phyloP scores from a whole-genome alignment of 352 stramenopile species.

The Phytophthora fragariae region DNA sequence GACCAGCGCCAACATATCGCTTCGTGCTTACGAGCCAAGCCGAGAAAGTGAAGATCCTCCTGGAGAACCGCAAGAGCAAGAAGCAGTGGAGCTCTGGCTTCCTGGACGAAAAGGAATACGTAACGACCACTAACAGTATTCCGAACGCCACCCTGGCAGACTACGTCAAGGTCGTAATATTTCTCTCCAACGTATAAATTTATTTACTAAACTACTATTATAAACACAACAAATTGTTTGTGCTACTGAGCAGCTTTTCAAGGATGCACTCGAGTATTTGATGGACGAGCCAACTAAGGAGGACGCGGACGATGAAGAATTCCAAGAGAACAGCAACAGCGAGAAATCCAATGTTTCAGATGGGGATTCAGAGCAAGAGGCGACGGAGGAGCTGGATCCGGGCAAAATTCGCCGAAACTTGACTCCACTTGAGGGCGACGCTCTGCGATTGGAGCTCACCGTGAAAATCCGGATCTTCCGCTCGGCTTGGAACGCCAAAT shows the following conservation, averaged over 20 bases:
- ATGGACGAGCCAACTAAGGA: background rate
- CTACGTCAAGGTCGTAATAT: background rate
- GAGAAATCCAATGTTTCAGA: background rate
- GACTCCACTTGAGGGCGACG: background rate
- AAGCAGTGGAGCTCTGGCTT: background rate
- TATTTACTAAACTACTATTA: background rate
- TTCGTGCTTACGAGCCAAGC: background rate
- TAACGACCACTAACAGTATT: background rate
- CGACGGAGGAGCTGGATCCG: background rate
- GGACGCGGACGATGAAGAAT: background rate
- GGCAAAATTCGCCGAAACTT: background rate
- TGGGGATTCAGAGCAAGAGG: background rate
- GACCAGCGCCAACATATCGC: background rate
- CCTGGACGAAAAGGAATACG: background rate
- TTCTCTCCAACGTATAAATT: background rate
- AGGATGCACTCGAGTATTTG: slow-evolving; percentile 1
- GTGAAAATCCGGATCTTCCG: slow-evolving; percentile 1
- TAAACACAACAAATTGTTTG: background rate
- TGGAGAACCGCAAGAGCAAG: background rate
- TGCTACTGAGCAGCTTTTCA: background rate
- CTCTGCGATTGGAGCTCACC: background rate
- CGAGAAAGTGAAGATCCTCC: slow-evolving; percentile 2
- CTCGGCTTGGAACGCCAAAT: slow-evolving; percentile 2
- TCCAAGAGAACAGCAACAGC: background rate
- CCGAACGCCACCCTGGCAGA: background rate